Conservation (phyloP, 192 early-diverging fungal species). For the Cetraspora pellucida region DNA sequence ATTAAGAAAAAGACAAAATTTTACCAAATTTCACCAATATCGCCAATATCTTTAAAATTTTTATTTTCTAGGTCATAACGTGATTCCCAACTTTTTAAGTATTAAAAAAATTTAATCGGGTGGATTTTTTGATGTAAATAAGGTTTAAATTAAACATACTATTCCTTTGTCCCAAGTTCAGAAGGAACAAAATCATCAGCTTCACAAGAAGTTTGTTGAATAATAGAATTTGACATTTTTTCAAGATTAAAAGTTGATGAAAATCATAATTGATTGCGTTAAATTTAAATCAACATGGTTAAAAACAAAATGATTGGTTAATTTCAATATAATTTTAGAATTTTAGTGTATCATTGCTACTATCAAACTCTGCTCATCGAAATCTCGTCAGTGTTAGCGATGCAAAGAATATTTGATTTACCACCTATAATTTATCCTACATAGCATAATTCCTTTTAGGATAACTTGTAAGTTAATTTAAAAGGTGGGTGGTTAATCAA, state of each 20-base stretch:
- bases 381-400: slow-evolving; percentile 13
- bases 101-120: too few species aligned
- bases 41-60: slow-evolving; percentile 82
- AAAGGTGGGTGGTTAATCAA: too few species aligned
- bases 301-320: not conserved
- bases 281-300: not conserved
- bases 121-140: too few species aligned
- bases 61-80: slow-evolving; percentile 78
- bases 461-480: too few species aligned
- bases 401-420: slow-evolving; percentile 9
- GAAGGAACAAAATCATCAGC: slow-evolving; percentile 38
- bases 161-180: slow-evolving; percentile 62
- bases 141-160: slow-evolving; percentile 24
- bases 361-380: slow-evolving; percentile 17
- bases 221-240: not conserved
- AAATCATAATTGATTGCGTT: not conserved
- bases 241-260: not conserved
- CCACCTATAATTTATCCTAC: not conserved
- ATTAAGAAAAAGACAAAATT: not conserved
- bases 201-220: too few species aligned
- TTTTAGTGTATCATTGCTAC: not conserved
- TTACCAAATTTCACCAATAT: slow-evolving; percentile 91
- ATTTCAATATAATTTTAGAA: not conserved
- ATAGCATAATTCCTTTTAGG: not conserved
- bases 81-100: slow-evolving; percentile 65